These are phyloP conservation scores for Rhizopogon salebrosus DNA, from an alignment of 768 basidiomycete genomes.

Conservation along the genomic window DNA sequence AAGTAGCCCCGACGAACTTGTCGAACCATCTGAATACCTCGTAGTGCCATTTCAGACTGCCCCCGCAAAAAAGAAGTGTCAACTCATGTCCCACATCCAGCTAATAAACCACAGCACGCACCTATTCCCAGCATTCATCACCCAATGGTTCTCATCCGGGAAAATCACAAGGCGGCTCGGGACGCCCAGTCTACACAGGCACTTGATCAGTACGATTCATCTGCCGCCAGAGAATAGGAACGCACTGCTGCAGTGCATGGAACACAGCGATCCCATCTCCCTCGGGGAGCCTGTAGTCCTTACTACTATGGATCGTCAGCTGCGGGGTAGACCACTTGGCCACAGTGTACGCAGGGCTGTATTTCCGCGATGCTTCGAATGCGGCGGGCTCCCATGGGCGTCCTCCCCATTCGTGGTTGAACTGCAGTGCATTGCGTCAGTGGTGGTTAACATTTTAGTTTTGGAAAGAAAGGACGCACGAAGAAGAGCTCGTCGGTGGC, in stretches of 20 bases:
- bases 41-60: slow-evolving; percentile 88
- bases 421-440: slow-evolving; percentile 35
- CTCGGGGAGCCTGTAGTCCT: slow-evolving; percentile 85
- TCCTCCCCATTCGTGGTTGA: slow-evolving; percentile 85
- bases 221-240: slow-evolving; percentile 5
- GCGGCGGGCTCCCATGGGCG: slow-evolving; percentile 67
- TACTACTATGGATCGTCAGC: slow-evolving; percentile 80
- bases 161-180: slow-evolving; percentile 78
- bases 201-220: slow-evolving; percentile 1
- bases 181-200: slow-evolving; percentile 48
- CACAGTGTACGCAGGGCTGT: slow-evolving; percentile 77
- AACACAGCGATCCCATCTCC: slow-evolving; percentile 80
- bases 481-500: slow-evolving; percentile 92
- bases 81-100: not conserved
- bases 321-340: slow-evolving; percentile 83
- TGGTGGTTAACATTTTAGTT: not conserved
- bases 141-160: slow-evolving; percentile 94
- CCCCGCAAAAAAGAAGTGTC: not conserved
- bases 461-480: slow-evolving; percentile 39
- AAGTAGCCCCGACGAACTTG: slow-evolving; percentile 44
- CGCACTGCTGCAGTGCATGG: slow-evolving; percentile 81
- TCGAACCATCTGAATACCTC: slow-evolving; percentile 93
- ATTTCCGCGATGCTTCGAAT: slow-evolving; percentile 54
- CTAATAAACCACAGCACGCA: slow-evolving; percentile 18
- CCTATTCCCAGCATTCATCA: slow-evolving; percentile 75